Conservation (phyloP, 257 asterid genomes). For the Marsdenia floribunda region DNA sequence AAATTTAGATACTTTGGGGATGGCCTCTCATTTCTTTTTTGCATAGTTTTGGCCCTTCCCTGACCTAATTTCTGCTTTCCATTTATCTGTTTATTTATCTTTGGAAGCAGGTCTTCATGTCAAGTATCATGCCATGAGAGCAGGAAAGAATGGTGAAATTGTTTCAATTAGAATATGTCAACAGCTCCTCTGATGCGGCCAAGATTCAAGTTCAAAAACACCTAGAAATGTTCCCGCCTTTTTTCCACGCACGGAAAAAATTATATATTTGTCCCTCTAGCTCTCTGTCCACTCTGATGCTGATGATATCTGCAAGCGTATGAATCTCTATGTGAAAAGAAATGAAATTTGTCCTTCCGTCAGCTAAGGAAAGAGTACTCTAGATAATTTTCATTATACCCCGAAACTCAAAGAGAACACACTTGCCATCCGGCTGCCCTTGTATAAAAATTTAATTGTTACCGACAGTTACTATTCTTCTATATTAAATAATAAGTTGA, state of each 20-base stretch:
- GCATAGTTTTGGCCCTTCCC: neutral
- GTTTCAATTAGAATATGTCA: slow-evolving; percentile 81
- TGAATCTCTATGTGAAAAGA: neutral
- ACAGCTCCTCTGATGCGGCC: slow-evolving; percentile 62
- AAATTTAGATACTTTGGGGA: neutral
- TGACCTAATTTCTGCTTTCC: neutral
- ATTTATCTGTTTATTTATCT: neutral
- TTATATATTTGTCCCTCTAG: neutral
- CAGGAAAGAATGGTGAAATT: slow-evolving; percentile 75
- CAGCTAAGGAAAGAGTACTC: neutral
- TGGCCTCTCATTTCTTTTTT: neutral
- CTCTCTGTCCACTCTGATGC: neutral
- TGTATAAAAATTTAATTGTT: neutral
- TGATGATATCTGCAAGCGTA: neutral
- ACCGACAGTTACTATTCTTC: neutral
- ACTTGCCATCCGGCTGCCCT: neutral
- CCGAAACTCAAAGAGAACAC: neutral
- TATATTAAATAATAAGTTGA: neutral
- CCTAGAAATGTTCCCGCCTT: neutral
- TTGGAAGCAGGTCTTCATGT: slow-evolving; percentile 63
- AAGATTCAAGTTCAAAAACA: too few species aligned
- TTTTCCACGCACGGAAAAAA: too few species aligned
- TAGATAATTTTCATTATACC: neutral
- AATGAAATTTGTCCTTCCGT: neutral
- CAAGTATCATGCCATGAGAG: slow-evolving; percentile 69